phyloP scores from a whole-genome alignment of 176 grass and related monocot genomes.

The Typha latifolia region DNA sequence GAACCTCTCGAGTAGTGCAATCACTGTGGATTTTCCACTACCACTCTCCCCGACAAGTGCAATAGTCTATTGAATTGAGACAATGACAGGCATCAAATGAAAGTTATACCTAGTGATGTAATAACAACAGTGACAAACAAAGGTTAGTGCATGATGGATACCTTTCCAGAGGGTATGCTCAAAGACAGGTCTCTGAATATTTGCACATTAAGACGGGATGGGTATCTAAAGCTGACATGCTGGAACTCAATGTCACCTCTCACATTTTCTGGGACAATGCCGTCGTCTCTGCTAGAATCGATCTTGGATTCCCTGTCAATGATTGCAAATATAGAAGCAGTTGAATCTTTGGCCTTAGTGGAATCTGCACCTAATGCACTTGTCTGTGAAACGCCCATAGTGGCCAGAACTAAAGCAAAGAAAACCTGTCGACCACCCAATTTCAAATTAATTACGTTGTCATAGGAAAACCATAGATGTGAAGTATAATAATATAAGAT shows the following conservation, averaged over 20 bases:
- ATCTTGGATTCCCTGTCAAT: slow-evolving; percentile 63
- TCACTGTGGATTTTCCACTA: slow-evolving; percentile 70
- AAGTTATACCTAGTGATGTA: not conserved
- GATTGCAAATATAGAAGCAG: slow-evolving; percentile 62
- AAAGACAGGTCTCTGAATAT: slow-evolving; percentile 57
- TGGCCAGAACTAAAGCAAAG: slow-evolving; percentile 56
- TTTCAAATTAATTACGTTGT: too few species aligned
- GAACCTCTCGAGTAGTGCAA: slow-evolving; percentile 63
- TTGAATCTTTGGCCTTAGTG: slow-evolving; percentile 55
- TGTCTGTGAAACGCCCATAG: slow-evolving; percentile 59
- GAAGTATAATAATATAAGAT: not conserved
- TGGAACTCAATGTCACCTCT: slow-evolving; percentile 59
- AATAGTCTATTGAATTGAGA: slow-evolving; percentile 29
- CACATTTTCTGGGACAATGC: slow-evolving; percentile 34
- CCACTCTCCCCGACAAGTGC: slow-evolving; percentile 83
- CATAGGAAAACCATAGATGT: too few species aligned
- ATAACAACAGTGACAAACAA: not conserved
- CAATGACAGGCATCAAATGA: not conserved
- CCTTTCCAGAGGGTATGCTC: slow-evolving; percentile 61
- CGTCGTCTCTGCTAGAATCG: slow-evolving; percentile 43
- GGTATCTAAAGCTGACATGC: slow-evolving; percentile 70
- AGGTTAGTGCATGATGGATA: slow-evolving; percentile 11
- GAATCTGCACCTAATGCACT: slow-evolving; percentile 70
- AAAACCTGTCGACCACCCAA: slow-evolving; percentile 40
- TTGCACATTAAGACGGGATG: slow-evolving; percentile 52